Evolutionary conservation across 768 basidiomycete genomes (phyloP), one percentile per base, ranked within the genome.

Genomic region (Russula sp.): DNA sequence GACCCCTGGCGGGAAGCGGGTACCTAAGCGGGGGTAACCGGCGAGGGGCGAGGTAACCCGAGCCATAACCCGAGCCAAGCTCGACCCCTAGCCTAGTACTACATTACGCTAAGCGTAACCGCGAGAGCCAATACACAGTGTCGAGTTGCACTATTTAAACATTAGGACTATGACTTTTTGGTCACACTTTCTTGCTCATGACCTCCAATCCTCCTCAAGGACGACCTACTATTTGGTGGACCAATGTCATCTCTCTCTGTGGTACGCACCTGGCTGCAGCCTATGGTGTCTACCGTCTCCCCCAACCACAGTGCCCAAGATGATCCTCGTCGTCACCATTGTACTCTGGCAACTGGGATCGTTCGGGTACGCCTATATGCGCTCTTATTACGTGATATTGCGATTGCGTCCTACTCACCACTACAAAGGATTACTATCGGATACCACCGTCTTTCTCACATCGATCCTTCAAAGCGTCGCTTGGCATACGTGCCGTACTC

Each of bases 391-490:
- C 4, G 36, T 63, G 13, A 64, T 56, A n/a, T n/a, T n/a, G n/a
- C n/a, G n/a, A 51, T 26, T 34, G n/a, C 30, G 24, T 38, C 36
- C 28, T 14, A 40, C 11, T 11, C 26, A 56, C 42, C 44, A 13
- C 7, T 32, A 2, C 40, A 11, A 62, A 89, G 88, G 1, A 84
- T 91, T 54, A 90, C 86, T 2, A 78, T 88, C 68, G 89, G 89
- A 1, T 91, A 91, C 72, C 89, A 91, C 71, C 80, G 89, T 42
- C 74, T 92, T n/a, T 87, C 74, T 89, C 89, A 5, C 90, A 91
- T 70, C 81, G 83, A 5, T 79, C 88, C 2, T 90, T 89, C 73
- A 79, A 80, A 22, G 89, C 89, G 5, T 76, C 76, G 1, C 61
- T 81, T 20, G 77, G 77, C 11, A 81, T 89, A 46, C 79, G 89